Evolutionary conservation across 257 asterid genomes (phyloP), one percentile per base, ranked within the genome.

Genomic region (Rehmannia glutinosa): DNA sequence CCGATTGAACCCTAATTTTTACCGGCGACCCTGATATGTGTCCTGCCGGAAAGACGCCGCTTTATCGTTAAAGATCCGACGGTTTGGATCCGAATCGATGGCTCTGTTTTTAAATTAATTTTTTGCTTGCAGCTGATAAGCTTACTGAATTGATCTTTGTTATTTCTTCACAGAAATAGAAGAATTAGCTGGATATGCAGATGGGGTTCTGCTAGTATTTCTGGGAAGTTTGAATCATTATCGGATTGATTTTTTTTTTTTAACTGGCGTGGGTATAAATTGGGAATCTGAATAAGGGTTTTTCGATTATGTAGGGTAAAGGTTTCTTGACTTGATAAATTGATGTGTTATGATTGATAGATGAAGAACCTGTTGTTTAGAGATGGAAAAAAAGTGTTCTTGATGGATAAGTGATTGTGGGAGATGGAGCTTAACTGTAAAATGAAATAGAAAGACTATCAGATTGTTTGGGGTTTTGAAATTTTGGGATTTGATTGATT

Each of bases 81-180:
- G 76, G 79, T 75, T 72, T 53, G 84, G 84, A 75, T 75, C 81
- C 72, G 68, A 69, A 54, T 73, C 70, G 53, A 15, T 73, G 69
- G 56, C 62, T 53, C 38, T 39, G 19, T 51, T 69, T 59, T 28
- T 53, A 5, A 20, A 51, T 51, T 51, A 8, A 47, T 65, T 64
- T 61, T 68, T 38, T 25, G 66, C 9, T 69, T 64, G 12, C 15
- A 55, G 46, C 41, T 75, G 56, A 24, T 62, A 56, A 69, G 35
- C 38, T 72, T 68, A 46, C 54, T 53, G 66, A 59, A 17, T 62
- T 55, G 55, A 20, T 49, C 36, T 43, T 45, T 54, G 25, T 32
- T 21, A 20, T 62, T 51, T 58, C 25, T 64, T 12, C 46, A 12
- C 41, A 35, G 47, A 39, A 54, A n/a, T 71, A 49, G 77, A 63